A percentile compares a stretch with the other conserved stretches of the same genome.
These are phyloP conservation scores for Pseudogymnoascus sp. DNA, from an alignment of 2,329 filamentous ascomycete genomes.

Conservation along the genomic window DNA sequence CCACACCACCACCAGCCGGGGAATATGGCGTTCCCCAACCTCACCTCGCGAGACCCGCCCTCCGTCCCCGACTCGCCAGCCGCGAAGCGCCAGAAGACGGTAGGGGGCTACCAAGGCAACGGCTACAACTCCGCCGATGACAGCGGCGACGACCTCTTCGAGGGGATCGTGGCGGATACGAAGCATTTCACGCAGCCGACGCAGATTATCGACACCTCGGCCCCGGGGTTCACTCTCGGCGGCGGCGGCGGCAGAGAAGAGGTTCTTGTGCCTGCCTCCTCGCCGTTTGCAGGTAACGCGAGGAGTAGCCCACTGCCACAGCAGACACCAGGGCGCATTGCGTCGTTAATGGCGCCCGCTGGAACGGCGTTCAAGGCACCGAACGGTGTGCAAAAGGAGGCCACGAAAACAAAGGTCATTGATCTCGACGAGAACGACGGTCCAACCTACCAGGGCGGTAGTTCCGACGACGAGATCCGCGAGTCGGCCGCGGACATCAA, in stretches of 20 bases:
- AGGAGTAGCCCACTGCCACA: not conserved
- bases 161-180: conserved; percentile 29
- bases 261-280: conserved; percentile 84
- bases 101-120: conserved; percentile 23
- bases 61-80: conserved; percentile 20
- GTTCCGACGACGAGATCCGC: conserved; percentile 52
- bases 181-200: conserved; percentile 42
- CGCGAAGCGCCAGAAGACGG: conserved; percentile 27
- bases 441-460: conserved; percentile 51
- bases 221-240: conserved; percentile 18
- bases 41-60: not conserved
- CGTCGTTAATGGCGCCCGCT: conserved; percentile 62
- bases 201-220: conserved; percentile 24
- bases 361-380: conserved; percentile 61
- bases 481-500: conserved; percentile 47
- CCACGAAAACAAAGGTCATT: conserved; percentile 37
- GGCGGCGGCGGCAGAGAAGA: conserved; percentile 26
- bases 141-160: conserved; percentile 38
- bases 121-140: conserved; percentile 33
- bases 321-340: conserved; percentile 29
- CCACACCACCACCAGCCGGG: not conserved
- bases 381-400: conserved; percentile 29
- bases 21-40: not conserved
- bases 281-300: conserved; percentile 42
- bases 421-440: conserved; percentile 47